A percentile compares a stretch with the other conserved stretches of the same genome.
phyloP scores from a whole-genome alignment of 768 basidiomycete species.

The Ephemerocybe angulata region DNA sequence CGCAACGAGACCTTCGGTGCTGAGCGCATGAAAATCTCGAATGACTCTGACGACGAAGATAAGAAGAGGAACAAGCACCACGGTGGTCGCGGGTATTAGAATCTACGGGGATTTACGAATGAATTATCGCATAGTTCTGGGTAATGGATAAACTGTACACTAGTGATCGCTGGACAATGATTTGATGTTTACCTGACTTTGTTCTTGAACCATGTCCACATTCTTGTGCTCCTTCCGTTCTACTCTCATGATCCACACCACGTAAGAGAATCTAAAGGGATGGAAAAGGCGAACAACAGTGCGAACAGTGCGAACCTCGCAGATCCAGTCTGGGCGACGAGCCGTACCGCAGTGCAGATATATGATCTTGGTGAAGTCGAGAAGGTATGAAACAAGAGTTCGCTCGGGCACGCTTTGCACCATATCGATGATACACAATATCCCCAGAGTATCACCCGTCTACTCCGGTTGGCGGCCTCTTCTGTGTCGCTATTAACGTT shows the following conservation, averaged over 20 bases:
- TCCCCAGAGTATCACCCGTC: slow-evolving; percentile 70
- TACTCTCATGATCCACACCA: background rate
- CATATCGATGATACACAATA: background rate
- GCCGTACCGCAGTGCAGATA: slow-evolving; percentile 77
- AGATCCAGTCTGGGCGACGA: slow-evolving; percentile 79
- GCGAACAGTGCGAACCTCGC: slow-evolving; percentile 40
- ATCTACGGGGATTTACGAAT: background rate
- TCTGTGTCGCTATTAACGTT: slow-evolving; percentile 76
- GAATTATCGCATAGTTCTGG: background rate
- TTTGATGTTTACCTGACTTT: slow-evolving; percentile 2
- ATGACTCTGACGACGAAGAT: slow-evolving; percentile 31
- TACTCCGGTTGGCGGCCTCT: slow-evolving; percentile 72
- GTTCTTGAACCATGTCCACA: slow-evolving; percentile 2
- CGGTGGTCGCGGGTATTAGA: slow-evolving; percentile 1
- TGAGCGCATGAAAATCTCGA: slow-evolving; percentile 42
- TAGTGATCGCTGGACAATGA: background rate
- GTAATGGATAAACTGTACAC: background rate
- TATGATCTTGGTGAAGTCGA: slow-evolving; percentile 78
- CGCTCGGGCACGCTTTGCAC: background rate
- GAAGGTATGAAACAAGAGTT: slow-evolving; percentile 40
- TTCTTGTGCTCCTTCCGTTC: background rate
- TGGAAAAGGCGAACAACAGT: slow-evolving; percentile 30
- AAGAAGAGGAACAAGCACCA: slow-evolving; percentile 14
- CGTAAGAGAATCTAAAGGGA: background rate
- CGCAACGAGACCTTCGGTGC: slow-evolving; percentile 49